These are phyloP conservation scores for Podosphaera xanthii DNA, from an alignment of 2,329 filamentous ascomycete species.

Conservation along the genomic window DNA sequence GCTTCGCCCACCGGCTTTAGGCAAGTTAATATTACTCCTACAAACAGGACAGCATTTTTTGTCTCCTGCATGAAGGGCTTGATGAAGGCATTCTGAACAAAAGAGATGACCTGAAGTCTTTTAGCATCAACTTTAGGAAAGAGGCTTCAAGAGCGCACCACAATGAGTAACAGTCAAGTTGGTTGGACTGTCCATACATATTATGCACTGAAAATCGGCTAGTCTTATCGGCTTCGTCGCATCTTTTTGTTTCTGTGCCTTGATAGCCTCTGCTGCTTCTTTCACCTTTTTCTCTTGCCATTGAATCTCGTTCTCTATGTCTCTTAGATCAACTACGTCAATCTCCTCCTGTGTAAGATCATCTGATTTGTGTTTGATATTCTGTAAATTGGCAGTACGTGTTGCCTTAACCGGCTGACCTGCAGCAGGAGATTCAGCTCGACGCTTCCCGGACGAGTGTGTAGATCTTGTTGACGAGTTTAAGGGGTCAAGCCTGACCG, in stretches of 20 bases:
- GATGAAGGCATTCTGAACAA: conserved; percentile 38
- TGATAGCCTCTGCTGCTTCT: conserved; percentile 12
- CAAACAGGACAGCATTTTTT: conserved; percentile 39
- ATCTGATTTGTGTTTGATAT: not conserved
- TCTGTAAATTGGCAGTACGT: not conserved
- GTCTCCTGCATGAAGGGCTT: conserved; percentile 34
- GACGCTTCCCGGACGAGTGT: conserved; percentile 9
- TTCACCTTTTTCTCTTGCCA: conserved; percentile 12
- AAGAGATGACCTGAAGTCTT: conserved; percentile 33
- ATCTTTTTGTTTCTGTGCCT: conserved; percentile 21
- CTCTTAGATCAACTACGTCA: conserved; percentile 12
- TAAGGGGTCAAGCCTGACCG: conserved; percentile 10
- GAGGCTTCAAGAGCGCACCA: conserved; percentile 25
- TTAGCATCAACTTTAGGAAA: conserved; percentile 3
- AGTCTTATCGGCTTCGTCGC: conserved; percentile 27
- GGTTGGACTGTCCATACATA: conserved; percentile 40
- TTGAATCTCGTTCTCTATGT: conserved; percentile 10
- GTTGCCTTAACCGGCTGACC: conserved; percentile 2
- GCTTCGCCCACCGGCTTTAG: conserved; percentile 17
- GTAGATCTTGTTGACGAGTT: conserved; percentile 6
- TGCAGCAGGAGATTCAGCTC: conserved; percentile 6
- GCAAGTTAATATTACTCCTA: conserved; percentile 31
- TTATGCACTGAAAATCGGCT: conserved; percentile 37
- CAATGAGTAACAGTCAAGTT: conserved; percentile 40
- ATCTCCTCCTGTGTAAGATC: conserved; percentile 4